Percentiles rank a stretch among this genome's conserved stretches.
These are phyloP conservation scores for Mollisia scopiformis DNA, from an alignment of 2,329 filamentous ascomycete species.

Conservation along the genomic window DNA sequence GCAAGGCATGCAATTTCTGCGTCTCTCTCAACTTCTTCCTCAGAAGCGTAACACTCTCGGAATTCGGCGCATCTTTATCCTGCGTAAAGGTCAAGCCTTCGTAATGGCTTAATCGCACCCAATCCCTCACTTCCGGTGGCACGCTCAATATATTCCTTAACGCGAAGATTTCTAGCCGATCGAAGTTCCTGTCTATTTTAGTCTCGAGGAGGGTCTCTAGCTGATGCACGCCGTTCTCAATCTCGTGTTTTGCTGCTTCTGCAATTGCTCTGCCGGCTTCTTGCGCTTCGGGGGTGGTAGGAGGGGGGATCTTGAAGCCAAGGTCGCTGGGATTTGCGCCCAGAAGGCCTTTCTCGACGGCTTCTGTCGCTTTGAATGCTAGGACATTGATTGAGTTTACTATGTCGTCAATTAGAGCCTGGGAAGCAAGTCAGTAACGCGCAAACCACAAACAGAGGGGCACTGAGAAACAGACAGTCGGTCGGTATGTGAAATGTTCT, in stretches of 20 bases:
- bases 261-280: conserved; percentile 44
- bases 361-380: conserved; percentile 85
- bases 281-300: conserved; percentile 44
- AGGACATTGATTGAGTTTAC: conserved; percentile 96
- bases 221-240: conserved; percentile 86
- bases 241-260: conserved; percentile 65
- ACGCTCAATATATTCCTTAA: conserved; percentile 83
- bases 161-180: conserved; percentile 87
- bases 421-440: conserved; percentile 12
- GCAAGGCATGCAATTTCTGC: conserved; percentile 70
- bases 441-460: not conserved
- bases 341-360: conserved; percentile 81
- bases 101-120: conserved; percentile 85
- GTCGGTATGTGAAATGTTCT: conserved; percentile 94
- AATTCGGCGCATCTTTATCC: conserved; percentile 52
- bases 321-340: conserved; percentile 73
- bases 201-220: conserved; percentile 81
- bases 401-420: conserved; percentile 96
- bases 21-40: conserved; percentile 77
- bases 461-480: conserved; percentile 65
- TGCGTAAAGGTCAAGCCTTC: conserved; percentile 46
- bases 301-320: conserved; percentile 69
- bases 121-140: conserved; percentile 71
- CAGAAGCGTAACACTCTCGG: conserved; percentile 72
- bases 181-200: conserved; percentile 82